Percentiles rank a stretch among this genome's conserved stretches.
phyloP scores from a whole-genome alignment of 1,139 yeast genomes.

The Yamadazyma spencermartinsiae region DNA sequence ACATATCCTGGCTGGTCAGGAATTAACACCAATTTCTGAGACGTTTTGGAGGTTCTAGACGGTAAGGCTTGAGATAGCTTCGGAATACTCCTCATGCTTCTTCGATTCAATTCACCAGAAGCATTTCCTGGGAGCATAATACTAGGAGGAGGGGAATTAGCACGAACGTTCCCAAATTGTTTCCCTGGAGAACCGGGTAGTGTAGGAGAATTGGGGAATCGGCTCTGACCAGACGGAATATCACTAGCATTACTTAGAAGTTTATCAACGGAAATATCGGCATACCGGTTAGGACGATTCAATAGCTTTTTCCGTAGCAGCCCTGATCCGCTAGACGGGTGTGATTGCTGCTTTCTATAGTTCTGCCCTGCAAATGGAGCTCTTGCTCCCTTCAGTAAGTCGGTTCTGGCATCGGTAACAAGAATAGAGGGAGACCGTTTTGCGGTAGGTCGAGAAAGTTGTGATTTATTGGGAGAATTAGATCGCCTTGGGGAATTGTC shows the following conservation, averaged over 20 bases:
- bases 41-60: slow-evolving; percentile 80
- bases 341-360: slow-evolving; percentile 40
- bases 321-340: slow-evolving; percentile 6
- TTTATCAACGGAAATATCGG: slow-evolving; percentile 72
- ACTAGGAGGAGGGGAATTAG: slow-evolving; percentile 18
- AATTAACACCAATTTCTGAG: slow-evolving; percentile 81
- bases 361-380: slow-evolving; percentile 86
- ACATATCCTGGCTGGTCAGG: slow-evolving; percentile 58
- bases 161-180: slow-evolving; percentile 10
- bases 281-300: slow-evolving; percentile 43
- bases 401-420: slow-evolving; percentile 82
- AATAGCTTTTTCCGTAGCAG: slow-evolving; percentile 15
- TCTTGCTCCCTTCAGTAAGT: slow-evolving; percentile 53
- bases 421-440: slow-evolving; percentile 89
- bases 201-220: slow-evolving; percentile 36
- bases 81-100: slow-evolving; percentile 45
- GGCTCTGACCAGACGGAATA: slow-evolving; percentile 75
- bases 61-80: slow-evolving; percentile 72
- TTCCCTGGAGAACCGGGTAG: slow-evolving; percentile 12
- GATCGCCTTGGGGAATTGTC: slow-evolving; percentile 13
- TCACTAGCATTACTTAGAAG: slow-evolving; percentile 75
- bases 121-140: slow-evolving; percentile 8
- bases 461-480: slow-evolving; percentile 8
- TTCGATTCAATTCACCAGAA: slow-evolving; percentile 12
- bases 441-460: slow-evolving; percentile 58